Evolutionary conservation across 306 rosid genomes (phyloP), one percentile per base, ranked within the genome.

Genomic region (Lupinus albus): DNA sequence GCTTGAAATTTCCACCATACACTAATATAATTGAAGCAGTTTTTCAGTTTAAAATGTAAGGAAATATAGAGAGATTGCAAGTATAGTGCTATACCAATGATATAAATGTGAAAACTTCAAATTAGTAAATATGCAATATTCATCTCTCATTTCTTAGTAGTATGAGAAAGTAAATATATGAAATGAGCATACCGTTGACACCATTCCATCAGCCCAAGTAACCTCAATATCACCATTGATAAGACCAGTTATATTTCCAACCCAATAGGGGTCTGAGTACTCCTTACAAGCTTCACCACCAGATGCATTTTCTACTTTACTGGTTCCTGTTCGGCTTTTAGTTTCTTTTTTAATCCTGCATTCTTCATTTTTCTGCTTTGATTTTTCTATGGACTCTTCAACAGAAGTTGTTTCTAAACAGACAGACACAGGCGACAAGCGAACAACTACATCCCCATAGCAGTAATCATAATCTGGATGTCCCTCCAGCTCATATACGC

Each of bases 151-250:
- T 3, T 21, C 3, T 21, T 21, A 21, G 1, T 14, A 54, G 51
- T 9, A 33, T 30, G 61, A 48, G 15, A 21, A 53, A 80, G 33
- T 14, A 49, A 79, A 76, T 74, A 16, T 45, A 75, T 60, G 57
- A 45, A 77, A 79, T 36, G 17, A 74, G 61, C 74, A 71, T 93
- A 94, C 97, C 95, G 76, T 86, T 65, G 99, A 94, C 65, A 94
- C 96, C 97, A 94, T 90, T 73, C 95, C 96, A 68, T 94, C 91
- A 38, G 97, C 99, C 99, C 99, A 94, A 61, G 92, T 90, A 78
- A 90, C 99, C 82, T 88, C 95, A 74, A 94, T 94, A 82, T 94
- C 97, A 56, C 99, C 99, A 58, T 85, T 89, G 80, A 76, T 85
- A 63, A 94, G 95, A 70, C 93, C 86, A 41, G 99, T 85, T 76